Evolutionary conservation across 768 basidiomycete genomes (phyloP).

Genomic region (Favolaschia claudopus): DNA sequence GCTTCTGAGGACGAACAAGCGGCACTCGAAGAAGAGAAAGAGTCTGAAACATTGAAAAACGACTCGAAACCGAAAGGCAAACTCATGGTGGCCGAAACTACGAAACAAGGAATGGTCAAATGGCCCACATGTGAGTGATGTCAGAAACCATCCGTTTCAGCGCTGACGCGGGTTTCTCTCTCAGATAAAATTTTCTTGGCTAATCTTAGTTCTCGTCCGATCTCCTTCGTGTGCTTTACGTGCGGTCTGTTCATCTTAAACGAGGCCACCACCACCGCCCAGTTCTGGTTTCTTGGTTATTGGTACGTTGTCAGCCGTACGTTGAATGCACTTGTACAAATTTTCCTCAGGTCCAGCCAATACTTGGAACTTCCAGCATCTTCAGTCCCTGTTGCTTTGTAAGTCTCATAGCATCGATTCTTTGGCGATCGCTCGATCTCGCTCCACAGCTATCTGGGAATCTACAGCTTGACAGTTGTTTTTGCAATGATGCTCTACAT

Average conservation of each 20-base stretch:
- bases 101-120: constrained; percentile 12
- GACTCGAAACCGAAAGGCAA: not conserved
- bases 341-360: constrained; percentile 52
- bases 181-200: constrained; percentile 40
- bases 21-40: constrained; percentile 6
- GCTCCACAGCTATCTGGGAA: constrained; percentile 46
- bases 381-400: constrained; percentile 45
- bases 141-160: not conserved
- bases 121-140: constrained; percentile 41
- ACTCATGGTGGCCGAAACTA: constrained; percentile 11
- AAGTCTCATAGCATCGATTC: constrained; percentile 13
- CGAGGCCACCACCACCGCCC: constrained; percentile 31
- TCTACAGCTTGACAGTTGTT: constrained; percentile 40
- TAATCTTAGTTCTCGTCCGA: constrained; percentile 37
- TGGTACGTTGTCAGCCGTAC: too few relatives aligned
- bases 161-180: constrained; percentile 17
- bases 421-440: not conserved
- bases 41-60: constrained; percentile 29
- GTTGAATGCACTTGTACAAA: too few relatives aligned
- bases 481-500: constrained; percentile 34
- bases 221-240: constrained; percentile 38
- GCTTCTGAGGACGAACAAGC: not conserved
- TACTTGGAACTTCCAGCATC: constrained; percentile 42
- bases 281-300: constrained; percentile 53
- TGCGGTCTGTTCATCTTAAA: constrained; percentile 31